phyloP scores from a whole-genome alignment of 2,329 filamentous ascomycete genomes.

The Myriosclerotinia duriaeana region DNA sequence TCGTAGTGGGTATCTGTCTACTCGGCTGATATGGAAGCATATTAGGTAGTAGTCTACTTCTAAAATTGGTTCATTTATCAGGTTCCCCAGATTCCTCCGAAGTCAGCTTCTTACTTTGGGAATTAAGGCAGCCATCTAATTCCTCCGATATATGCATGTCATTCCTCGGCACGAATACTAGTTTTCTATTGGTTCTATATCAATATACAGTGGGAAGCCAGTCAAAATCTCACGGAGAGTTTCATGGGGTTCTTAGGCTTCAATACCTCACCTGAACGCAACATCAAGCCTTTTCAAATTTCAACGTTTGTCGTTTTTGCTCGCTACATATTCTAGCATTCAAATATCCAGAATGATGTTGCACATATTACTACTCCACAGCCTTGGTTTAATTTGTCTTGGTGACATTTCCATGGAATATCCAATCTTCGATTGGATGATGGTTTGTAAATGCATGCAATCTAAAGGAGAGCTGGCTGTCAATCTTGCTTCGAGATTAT shows the following conservation, averaged over 20 bases:
- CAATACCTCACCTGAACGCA: not conserved
- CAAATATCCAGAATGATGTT: not conserved
- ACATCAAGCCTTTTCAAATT: not conserved
- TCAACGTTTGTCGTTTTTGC: not conserved
- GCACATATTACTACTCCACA: not conserved
- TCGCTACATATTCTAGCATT: not conserved
- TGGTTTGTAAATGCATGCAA: conserved; percentile 15
- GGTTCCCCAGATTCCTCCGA: not conserved
- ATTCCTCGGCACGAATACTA: too few relatives aligned
- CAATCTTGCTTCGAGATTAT: conserved; percentile 15
- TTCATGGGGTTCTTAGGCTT: not conserved
- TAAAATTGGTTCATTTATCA: not conserved
- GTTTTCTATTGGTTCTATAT: not conserved
- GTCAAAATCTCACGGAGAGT: not conserved
- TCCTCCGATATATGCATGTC: conserved; percentile 5
- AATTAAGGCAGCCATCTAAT: not conserved
- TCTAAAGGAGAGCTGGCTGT: not conserved
- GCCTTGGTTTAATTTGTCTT: not conserved
- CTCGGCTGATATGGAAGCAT: not conserved
- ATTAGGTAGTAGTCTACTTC: not conserved
- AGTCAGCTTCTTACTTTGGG: not conserved
- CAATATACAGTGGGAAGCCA: not conserved
- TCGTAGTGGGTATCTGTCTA: not conserved
- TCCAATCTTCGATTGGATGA: not conserved
- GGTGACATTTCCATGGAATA: not conserved